Percentiles rank a stretch among this genome's conserved stretches.
These are phyloP conservation scores for Microbotryum intermedium DNA, from an alignment of 1,284 basidiomycete genomes.

Conservation along the genomic window DNA sequence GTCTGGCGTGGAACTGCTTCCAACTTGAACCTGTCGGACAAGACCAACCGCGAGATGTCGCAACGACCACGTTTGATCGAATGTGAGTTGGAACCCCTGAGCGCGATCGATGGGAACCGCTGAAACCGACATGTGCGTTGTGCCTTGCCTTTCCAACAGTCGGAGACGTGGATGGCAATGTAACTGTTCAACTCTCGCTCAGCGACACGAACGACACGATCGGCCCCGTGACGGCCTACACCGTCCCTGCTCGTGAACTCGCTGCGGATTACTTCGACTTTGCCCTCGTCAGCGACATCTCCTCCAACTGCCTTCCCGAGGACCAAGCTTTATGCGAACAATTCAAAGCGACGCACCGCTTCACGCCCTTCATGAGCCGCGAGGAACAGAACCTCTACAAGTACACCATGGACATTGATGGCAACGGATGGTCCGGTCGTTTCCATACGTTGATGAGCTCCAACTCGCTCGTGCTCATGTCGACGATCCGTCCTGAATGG, in stretches of 20 bases:
- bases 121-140: neutral
- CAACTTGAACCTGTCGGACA: constrained; percentile 30
- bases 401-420: constrained; percentile 44
- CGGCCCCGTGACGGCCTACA: no score
- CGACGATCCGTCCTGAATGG: constrained; percentile 56
- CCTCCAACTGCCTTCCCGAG: neutral
- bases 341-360: constrained; percentile 12
- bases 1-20: constrained; percentile 42
- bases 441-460: constrained; percentile 48
- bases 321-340: neutral
- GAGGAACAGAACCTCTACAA: constrained; percentile 34
- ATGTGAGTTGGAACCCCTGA: neutral
- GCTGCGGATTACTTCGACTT: constrained; percentile 12
- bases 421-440: constrained; percentile 40
- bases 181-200: constrained; percentile 8
- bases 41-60: constrained; percentile 16
- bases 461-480: constrained; percentile 56
- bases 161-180: neutral
- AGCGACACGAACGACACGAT: constrained; percentile 9
- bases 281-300: constrained; percentile 16
- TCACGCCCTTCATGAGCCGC: neutral
- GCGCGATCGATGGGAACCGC: no score
- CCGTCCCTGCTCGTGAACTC: constrained; percentile 20
- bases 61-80: constrained; percentile 20
- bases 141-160: neutral